Evolutionary conservation across 2,329 filamentous ascomycete species (phyloP), one percentile per base, ranked within the genome.

Genomic region (Phaeoacremonium minimum): DNA sequence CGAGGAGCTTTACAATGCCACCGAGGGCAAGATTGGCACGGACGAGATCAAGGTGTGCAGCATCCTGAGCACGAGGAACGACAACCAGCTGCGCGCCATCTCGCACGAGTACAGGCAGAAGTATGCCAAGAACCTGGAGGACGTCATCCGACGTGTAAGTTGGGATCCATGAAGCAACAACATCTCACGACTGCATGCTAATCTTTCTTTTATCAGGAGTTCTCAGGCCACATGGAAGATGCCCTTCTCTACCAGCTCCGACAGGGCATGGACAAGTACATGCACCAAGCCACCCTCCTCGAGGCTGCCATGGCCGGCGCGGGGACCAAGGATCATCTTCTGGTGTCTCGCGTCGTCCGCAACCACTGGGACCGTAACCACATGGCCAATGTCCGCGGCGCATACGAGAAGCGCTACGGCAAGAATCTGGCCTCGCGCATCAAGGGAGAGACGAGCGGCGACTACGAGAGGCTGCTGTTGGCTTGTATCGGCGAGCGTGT

Each of bases 161-260:
- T 15, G 16, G n/a, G n/a, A n/a, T n/a, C n/a, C n/a, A n/a, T n/a
- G n/a, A n/a, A n/a, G 18, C 20, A 16, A 22, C 15, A 14, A 30
- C 13, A 12, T 15, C 7, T 30, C 12, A 16, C 16, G 5, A 16
- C 15, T 7, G n/a, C 3, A 6, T 14, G 3, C 32, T 5, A 17
- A 19, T 26, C 6, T 26, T 34, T 36, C n/a, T 12, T 32, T 30
- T 52, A 38, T 51, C 42, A 82, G 65, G 81, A 93, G 52, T 96
- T 96, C 62, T 86, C 83, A 0, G 91, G 91, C 1, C 91, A 97
- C 56, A 96, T 97, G 89, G 73, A 90, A 57, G 77, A 87, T 13
- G 88, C 88, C 0, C 73, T 97, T 1, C 64, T 93, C 17, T 81
- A 80, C 56, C 88, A 95, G 58, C 67, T 96, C n/a, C 75, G 75